Conservation (phyloP, 164 flowering plant genomes). For the Sextonia rubra region DNA sequence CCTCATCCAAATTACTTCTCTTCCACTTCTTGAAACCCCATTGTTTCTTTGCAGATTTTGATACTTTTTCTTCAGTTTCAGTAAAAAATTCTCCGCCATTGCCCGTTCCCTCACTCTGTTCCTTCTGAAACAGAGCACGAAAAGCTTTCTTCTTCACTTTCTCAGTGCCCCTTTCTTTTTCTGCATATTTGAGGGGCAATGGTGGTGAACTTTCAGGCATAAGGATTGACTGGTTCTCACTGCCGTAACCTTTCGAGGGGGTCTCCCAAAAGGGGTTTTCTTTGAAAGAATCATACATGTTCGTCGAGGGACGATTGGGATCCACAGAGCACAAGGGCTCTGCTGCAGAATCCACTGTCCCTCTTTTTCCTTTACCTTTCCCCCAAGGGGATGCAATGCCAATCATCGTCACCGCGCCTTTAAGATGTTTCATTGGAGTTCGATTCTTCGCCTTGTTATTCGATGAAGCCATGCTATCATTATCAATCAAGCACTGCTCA, state of each 20-base stretch:
- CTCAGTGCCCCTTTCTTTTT: conserved; percentile 29
- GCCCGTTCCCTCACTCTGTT: conserved; percentile 24
- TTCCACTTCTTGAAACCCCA: conserved; percentile 81
- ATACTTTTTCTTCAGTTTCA: conserved; percentile 25
- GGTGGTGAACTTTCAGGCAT: conserved; percentile 47
- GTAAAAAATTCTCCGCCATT: conserved; percentile 4
- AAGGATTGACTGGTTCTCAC: conserved; percentile 43
- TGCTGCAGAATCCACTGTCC: conserved; percentile 16
- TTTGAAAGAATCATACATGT: conserved; percentile 17
- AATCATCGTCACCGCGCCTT: conserved; percentile 58
- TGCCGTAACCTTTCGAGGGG: conserved; percentile 26
- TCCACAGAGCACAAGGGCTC: conserved; percentile 10
- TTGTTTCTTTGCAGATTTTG: conserved; percentile 49
- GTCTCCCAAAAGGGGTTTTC: conserved; percentile 54
- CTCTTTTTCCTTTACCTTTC: conserved; percentile 32
- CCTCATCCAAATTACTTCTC: conserved; percentile 45
- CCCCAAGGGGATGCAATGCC: conserved; percentile 34
- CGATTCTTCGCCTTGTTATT: conserved; percentile 42
- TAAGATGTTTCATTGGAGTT: conserved; percentile 56
- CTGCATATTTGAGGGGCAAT: conserved; percentile 12
- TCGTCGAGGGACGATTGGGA: conserved; percentile 11
- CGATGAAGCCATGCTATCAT: conserved; percentile 26
- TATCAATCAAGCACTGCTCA: conserved; percentile 30
- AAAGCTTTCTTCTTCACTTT: conserved; percentile 48
- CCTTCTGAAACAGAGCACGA: conserved; percentile 44